phyloP scores from a whole-genome alignment of 2,329 filamentous ascomycete genomes.

The Sordariomycetes sp. region DNA sequence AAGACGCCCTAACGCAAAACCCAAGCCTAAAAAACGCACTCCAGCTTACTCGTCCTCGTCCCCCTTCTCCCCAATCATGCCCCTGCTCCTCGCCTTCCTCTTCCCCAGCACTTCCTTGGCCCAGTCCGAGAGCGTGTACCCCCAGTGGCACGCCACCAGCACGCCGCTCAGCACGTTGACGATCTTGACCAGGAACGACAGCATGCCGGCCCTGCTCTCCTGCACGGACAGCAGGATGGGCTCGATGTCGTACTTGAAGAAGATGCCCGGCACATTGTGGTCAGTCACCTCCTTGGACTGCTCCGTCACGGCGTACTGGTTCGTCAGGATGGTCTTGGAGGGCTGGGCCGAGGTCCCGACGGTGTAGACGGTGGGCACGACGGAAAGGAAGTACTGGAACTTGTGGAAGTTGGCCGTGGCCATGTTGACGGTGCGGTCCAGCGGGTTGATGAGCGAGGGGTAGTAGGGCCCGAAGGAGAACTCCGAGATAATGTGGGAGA shows the following conservation, averaged over 20 bases:
- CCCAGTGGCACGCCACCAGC: constrained; percentile 87
- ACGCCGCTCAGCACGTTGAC: constrained; percentile 89
- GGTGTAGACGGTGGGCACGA: constrained; percentile 91
- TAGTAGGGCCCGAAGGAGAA: constrained; percentile 97
- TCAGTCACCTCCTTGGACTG: constrained; percentile 65
- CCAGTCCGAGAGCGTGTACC: constrained; percentile 79
- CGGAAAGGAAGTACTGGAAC: constrained; percentile 94
- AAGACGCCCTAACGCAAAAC: not conserved
- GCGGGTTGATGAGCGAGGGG: constrained; percentile 83
- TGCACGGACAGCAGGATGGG: constrained; percentile 80
- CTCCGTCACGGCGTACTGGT: constrained; percentile 95
- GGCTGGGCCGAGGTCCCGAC: constrained; percentile 31
- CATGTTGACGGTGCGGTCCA: constrained; percentile 77
- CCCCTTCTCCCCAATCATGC: constrained; percentile 25
- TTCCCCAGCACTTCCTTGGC: constrained; percentile 41
- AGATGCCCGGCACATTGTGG: constrained; percentile 72
- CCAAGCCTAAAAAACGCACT: not conserved
- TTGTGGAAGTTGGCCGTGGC: constrained; percentile 79
- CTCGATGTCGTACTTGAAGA: constrained; percentile 99
- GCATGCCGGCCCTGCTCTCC: constrained; percentile 66
- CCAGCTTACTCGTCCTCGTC: constrained; percentile 1
- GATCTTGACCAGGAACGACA: constrained; percentile 67
- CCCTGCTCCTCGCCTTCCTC: constrained; percentile 28
- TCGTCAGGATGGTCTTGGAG: constrained; percentile 66
- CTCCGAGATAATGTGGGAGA: constrained; percentile 92